phyloP scores from a whole-genome alignment of 768 basidiomycete species.

The Mycena latifolia region DNA sequence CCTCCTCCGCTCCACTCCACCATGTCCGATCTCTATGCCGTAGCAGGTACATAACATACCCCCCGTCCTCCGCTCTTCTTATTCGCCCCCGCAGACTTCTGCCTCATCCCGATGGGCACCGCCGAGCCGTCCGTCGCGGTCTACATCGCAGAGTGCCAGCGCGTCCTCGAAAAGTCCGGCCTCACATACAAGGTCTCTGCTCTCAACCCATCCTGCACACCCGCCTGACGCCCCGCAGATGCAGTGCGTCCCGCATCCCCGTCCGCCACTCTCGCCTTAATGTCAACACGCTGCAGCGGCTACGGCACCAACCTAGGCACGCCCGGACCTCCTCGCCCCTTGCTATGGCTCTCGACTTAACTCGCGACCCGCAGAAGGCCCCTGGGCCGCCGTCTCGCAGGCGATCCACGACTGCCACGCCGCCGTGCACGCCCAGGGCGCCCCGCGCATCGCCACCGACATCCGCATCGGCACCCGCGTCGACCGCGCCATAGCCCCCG shows the following conservation, averaged over 20 bases:
- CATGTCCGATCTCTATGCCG: slow-evolving; percentile 69
- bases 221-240: slow-evolving; percentile 55
- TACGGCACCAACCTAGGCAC: slow-evolving; percentile 92
- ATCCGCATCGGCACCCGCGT: slow-evolving; percentile 94
- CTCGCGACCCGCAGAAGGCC: slow-evolving; percentile 67
- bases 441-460: slow-evolving; percentile 87
- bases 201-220: neutral
- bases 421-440: slow-evolving; percentile 84
- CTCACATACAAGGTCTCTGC: slow-evolving; percentile 78
- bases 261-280: neutral
- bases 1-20: neutral
- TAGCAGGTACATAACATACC: slow-evolving; percentile 66
- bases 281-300: slow-evolving; percentile 61
- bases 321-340: slow-evolving; percentile 26
- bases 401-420: slow-evolving; percentile 94
- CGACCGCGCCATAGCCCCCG: slow-evolving; percentile 71
- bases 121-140: slow-evolving; percentile 81
- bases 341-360: too few relatives aligned
- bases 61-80: slow-evolving; percentile 2
- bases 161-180: slow-evolving; percentile 86
- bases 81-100: slow-evolving; percentile 76
- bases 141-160: slow-evolving; percentile 85
- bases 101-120: slow-evolving; percentile 89
- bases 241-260: slow-evolving; percentile 68
- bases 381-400: slow-evolving; percentile 86